These are phyloP conservation scores for Microsporum audouinii DNA, from an alignment of 2,329 filamentous ascomycete genomes.

Conservation along the genomic window DNA sequence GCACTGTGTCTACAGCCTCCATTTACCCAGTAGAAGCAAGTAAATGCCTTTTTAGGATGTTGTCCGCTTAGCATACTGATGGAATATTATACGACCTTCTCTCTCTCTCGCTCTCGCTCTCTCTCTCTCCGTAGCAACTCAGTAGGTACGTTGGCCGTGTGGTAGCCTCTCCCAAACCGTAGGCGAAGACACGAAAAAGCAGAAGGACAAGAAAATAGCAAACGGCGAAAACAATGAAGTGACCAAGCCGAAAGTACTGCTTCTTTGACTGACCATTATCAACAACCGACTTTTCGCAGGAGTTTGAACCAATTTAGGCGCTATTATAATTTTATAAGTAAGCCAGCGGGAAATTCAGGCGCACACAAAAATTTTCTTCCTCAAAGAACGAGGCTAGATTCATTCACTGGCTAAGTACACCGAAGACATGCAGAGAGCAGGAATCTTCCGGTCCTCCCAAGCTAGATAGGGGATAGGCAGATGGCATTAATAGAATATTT, in stretches of 20 bases:
- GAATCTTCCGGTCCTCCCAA: no score
- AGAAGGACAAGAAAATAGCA: neutral
- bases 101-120: no score
- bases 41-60: constrained; percentile 19
- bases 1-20: constrained; percentile 19
- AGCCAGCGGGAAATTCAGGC: neutral
- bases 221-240: neutral
- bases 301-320: neutral
- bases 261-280: neutral
- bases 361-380: neutral
- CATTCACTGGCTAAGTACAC: no score
- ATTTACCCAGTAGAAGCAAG: constrained; percentile 24
- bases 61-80: neutral
- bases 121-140: neutral
- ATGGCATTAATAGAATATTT: no score
- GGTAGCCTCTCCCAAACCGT: neutral
- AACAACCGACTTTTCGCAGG: neutral
- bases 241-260: neutral
- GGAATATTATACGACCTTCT: neutral
- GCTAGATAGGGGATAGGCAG: no score
- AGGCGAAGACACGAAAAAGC: neutral
- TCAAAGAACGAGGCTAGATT: no score
- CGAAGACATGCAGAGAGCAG: no score
- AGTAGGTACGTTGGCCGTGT: neutral
- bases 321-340: neutral